Percentiles rank a stretch among this genome's conserved stretches.
These are phyloP conservation scores for Russula abietina DNA, from an alignment of 768 basidiomycete genomes.

Conservation along the genomic window DNA sequence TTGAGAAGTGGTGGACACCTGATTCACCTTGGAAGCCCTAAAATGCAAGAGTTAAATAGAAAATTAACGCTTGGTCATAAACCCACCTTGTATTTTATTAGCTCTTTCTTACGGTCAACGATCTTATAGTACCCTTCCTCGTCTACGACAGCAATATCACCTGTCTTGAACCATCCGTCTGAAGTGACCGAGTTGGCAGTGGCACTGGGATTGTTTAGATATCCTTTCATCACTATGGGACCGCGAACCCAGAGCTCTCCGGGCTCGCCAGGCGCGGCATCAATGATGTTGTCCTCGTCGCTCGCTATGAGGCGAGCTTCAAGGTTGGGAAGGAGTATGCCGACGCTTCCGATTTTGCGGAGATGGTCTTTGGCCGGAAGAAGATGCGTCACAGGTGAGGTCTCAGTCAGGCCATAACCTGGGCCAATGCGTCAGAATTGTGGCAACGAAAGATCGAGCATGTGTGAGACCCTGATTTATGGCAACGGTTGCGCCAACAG, in stretches of 20 bases:
- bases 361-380: conserved; percentile 40
- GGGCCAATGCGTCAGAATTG: conserved; percentile 4
- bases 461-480: conserved; percentile 47
- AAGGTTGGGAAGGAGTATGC: conserved; percentile 65
- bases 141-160: conserved; percentile 69
- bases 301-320: conserved; percentile 67
- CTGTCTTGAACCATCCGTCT: conserved; percentile 85
- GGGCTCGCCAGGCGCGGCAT: conserved; percentile 47
- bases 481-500: conserved; percentile 37
- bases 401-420: conserved; percentile 82
- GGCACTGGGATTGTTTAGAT: conserved; percentile 64
- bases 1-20: not conserved
- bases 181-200: conserved; percentile 62
- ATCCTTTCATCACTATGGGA: conserved; percentile 80
- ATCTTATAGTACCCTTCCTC: conserved; percentile 67
- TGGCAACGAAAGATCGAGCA: conserved; percentile 5
- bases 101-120: conserved; percentile 67
- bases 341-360: conserved; percentile 59
- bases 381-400: conserved; percentile 63
- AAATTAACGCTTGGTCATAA: not conserved
- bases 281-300: conserved; percentile 47
- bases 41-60: not conserved
- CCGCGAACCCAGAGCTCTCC: conserved; percentile 85
- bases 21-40: conserved; percentile 70
- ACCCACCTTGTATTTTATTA: conserved; percentile 66